Conservation (phyloP, 2,329 filamentous ascomycete species). For the Penicillium italicum region DNA sequence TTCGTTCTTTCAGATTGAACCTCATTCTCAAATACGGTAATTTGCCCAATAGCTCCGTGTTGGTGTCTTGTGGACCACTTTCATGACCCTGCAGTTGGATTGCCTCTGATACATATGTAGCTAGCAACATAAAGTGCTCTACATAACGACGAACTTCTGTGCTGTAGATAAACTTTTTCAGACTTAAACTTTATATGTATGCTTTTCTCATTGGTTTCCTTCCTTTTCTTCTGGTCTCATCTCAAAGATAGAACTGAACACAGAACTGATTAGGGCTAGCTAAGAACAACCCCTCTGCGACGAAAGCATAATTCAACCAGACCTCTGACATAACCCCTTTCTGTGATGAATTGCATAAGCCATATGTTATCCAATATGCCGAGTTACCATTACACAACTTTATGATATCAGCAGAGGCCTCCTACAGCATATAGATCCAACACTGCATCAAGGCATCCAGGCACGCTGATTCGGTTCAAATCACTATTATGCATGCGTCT, state of each 20-base stretch:
- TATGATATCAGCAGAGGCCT: background rate
- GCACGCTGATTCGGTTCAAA: background rate
- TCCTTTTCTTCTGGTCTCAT: background rate
- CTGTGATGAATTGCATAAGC: background rate
- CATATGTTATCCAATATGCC: background rate
- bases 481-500: background rate
- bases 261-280: background rate
- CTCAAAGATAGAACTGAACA: background rate
- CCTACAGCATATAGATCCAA: background rate
- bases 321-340: background rate
- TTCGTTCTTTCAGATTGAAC: background rate
- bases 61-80: background rate
- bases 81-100: background rate
- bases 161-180: background rate
- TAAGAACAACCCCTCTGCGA: background rate
- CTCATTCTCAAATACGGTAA: background rate
- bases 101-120: too few relatives aligned
- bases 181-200: background rate
- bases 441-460: background rate
- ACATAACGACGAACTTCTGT: background rate
- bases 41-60: background rate
- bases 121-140: background rate
- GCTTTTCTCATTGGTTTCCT: background rate
- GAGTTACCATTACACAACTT: background rate
- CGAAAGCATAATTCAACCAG: background rate